phyloP scores from a whole-genome alignment of 352 stramenopile species.

The Globisporangium solare region DNA sequence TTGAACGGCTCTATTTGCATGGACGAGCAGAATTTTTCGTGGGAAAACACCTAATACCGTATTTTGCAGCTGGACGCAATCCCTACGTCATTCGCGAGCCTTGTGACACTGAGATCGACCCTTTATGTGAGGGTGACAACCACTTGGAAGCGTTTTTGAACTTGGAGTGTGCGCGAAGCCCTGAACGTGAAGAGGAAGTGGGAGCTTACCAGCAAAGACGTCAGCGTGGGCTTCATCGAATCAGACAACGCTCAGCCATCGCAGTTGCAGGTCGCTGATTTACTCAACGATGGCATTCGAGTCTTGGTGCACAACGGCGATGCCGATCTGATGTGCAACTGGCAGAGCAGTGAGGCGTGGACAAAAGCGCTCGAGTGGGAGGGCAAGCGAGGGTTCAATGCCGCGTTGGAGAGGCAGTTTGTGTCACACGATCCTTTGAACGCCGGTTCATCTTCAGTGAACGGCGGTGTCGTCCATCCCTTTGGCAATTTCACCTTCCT shows the following conservation, averaged over 20 bases:
- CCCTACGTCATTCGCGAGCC: conserved; percentile 33
- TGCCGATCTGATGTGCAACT: conserved; percentile 94
- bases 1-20: conserved; percentile 1
- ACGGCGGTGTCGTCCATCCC: conserved; percentile 27
- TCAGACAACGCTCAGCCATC: conserved; percentile 5
- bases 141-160: conserved; percentile 3
- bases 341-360: conserved; percentile 90
- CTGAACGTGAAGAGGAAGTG: conserved; percentile 11
- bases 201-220: background rate
- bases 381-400: conserved; percentile 71
- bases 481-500: conserved; percentile 87
- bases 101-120: background rate
- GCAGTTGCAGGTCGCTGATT: conserved; percentile 32
- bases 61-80: conserved; percentile 19
- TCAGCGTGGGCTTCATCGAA: background rate
- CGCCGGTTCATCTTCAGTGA: too few relatives aligned
- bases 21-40: conserved; percentile 1
- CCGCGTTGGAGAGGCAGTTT: conserved; percentile 10
- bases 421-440: too few relatives aligned
- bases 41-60: conserved; percentile 11
- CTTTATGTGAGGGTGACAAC: background rate
- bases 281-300: conserved; percentile 48
- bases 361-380: conserved; percentile 82
- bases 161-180: background rate
- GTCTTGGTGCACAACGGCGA: conserved; percentile 92